Percentiles rank a stretch among this genome's conserved stretches.
phyloP scores from a whole-genome alignment of 805 yeast species.

The Saccharomycopsis sp. region DNA sequence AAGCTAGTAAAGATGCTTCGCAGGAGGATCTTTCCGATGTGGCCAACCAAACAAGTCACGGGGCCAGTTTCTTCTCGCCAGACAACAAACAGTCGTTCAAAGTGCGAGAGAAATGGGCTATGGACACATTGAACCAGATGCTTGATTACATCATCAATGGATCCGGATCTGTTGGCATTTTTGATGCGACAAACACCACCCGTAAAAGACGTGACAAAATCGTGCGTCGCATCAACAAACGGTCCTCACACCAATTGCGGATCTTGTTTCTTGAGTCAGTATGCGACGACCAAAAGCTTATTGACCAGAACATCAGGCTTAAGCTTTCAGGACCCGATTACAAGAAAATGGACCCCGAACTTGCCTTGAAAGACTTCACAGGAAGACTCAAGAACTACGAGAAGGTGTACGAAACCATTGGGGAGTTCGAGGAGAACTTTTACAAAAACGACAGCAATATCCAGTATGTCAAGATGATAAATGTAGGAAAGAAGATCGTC shows the following conservation, averaged over 20 bases:
- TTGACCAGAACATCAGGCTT: slow-evolving; percentile 77
- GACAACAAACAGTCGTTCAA: slow-evolving; percentile 30
- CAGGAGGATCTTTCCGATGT: background rate
- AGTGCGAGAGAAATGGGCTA: slow-evolving; percentile 40
- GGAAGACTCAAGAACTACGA: slow-evolving; percentile 79
- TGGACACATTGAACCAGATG: slow-evolving; percentile 38
- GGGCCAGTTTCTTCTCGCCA: slow-evolving; percentile 37
- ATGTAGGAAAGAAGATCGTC: slow-evolving; percentile 90
- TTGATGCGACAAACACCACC: slow-evolving; percentile 49
- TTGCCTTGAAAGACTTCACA: slow-evolving; percentile 76
- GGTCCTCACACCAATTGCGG: slow-evolving; percentile 58
- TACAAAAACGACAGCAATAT: slow-evolving; percentile 28
- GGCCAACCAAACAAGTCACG: slow-evolving; percentile 27
- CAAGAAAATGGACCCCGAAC: slow-evolving; percentile 70
- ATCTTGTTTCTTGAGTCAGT: slow-evolving; percentile 82
- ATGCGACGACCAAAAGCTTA: slow-evolving; percentile 71
- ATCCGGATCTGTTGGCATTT: slow-evolving; percentile 40
- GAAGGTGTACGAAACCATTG: slow-evolving; percentile 84
- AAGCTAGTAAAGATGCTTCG: slow-evolving; percentile 4
- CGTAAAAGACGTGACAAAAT: slow-evolving; percentile 42
- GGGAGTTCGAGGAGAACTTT: slow-evolving; percentile 56
- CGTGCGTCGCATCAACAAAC: slow-evolving; percentile 33
- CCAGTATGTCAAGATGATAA: slow-evolving; percentile 91
- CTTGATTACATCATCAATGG: slow-evolving; percentile 28
- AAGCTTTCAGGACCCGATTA: slow-evolving; percentile 94